These are phyloP conservation scores for Amauroascus niger DNA, from an alignment of 2,329 filamentous ascomycete species.

Conservation along the genomic window DNA sequence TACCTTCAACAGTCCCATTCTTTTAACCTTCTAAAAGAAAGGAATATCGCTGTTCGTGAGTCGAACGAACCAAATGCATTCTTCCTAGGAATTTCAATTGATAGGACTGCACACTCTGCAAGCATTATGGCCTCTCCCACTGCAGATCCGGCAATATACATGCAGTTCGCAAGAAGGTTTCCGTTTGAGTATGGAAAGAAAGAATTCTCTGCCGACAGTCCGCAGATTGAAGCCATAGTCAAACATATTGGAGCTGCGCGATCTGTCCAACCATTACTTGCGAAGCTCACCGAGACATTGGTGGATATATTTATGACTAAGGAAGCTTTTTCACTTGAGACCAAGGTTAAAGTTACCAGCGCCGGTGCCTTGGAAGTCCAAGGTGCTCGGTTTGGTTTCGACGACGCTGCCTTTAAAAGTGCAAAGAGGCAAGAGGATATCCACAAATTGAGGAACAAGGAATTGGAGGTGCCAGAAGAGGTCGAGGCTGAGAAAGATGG, in stretches of 20 bases:
- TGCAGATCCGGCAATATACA: constrained; percentile 35
- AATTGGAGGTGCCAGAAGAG: constrained; percentile 47
- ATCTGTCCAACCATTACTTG: constrained; percentile 38
- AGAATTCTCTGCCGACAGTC: constrained; percentile 37
- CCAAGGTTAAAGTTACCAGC: constrained; percentile 37
- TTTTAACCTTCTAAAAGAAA: constrained; percentile 46
- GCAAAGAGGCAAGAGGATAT: constrained; percentile 52
- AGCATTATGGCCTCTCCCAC: constrained; percentile 54
- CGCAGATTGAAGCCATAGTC: constrained; percentile 32
- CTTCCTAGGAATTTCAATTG: constrained; percentile 55
- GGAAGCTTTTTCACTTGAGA: constrained; percentile 55
- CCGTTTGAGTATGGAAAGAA: constrained; percentile 52
- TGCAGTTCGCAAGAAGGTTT: constrained; percentile 44
- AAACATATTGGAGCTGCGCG: constrained; percentile 47
- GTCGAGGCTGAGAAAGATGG: constrained; percentile 57
- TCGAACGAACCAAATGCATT: constrained; percentile 34
- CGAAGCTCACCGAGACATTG: constrained; percentile 45
- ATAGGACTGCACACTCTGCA: constrained; percentile 52
- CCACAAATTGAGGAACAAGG: constrained; percentile 47
- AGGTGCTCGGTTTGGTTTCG: constrained; percentile 53
- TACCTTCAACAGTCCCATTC: constrained; percentile 48
- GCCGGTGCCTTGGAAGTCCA: constrained; percentile 43
- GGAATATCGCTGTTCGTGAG: constrained; percentile 38
- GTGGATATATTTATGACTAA: constrained; percentile 52
- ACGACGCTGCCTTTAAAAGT: constrained; percentile 59